Base-by-base conservation (phyloP, 441 rosid genomes). In the Syzygium malaccense region DNA sequence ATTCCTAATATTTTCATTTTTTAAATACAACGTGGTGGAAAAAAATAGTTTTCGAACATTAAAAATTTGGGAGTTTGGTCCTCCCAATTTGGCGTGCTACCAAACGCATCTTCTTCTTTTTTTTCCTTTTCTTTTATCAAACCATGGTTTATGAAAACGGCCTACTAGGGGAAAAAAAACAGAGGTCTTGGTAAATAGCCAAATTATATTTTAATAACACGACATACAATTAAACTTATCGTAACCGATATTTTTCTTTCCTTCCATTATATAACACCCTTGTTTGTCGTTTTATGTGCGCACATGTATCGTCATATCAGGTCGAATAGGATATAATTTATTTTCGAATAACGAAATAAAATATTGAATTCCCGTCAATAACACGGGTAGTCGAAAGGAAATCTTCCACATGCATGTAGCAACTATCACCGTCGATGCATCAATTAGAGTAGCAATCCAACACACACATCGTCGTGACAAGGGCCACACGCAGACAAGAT, bases 291-390 rank as follows among this genome's bases (percentile, higher is more conserved):
- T 4, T 10, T 66, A 66, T 3, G 26, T 66, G 45, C 25, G 23
- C 25, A 18, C 45, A 18, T 0, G 4, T 8, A 32, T 71, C 20
- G 45, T 71, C 48, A 18, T 2, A 37, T 33, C 1, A 71, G 2
- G 2, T 1, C 0, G 14, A 2, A 68, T 33, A 2, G 1, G 23
- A 2, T 1, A 19, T 33, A 5, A 11, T 71, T 20, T 37, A 37
- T 71, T 33, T 15, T 4, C 8, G 3, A 10, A 33, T 37, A 68
- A 33, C 6, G 15, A 71, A 25, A 8, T 18, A 3, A 71, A 71
- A 7, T 71, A 37, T 71, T 33, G 14, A 4, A 33, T 71, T 71
- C 14, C 37, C 15, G 10, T 33, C 5, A 49, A 18, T 64, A 64
- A 64, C 75, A 8, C 2, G 13, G 49, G 3, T 11, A 20, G 14